phyloP scores from a whole-genome alignment of 164 flowering plant genomes.

The Tetrastigma voinierianum region DNA sequence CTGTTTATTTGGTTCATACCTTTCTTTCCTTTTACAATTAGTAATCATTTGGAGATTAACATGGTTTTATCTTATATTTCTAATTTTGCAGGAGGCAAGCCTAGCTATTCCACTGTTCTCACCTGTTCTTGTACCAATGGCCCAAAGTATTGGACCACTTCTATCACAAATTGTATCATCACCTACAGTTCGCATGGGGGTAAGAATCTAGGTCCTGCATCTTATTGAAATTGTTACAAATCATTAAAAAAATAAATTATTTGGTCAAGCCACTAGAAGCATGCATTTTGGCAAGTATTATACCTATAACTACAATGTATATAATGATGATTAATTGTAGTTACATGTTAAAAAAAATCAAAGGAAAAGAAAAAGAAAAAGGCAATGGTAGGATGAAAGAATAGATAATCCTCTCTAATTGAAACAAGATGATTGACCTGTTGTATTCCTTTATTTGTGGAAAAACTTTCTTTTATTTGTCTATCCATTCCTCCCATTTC shows the following conservation, averaged over 20 bases:
- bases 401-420: no score
- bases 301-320: no score
- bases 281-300: not conserved
- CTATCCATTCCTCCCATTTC: no score
- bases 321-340: no score
- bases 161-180: slow-evolving; percentile 77
- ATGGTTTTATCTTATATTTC: not conserved
- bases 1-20: not conserved
- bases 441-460: no score
- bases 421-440: no score
- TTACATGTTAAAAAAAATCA: no score
- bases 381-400: no score
- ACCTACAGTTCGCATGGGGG: slow-evolving; percentile 82
- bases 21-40: not conserved
- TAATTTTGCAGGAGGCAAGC: slow-evolving; percentile 70
- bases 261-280: not conserved
- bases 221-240: not conserved
- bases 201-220: slow-evolving; percentile 26
- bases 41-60: not conserved
- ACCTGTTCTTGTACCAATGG: slow-evolving; percentile 92
- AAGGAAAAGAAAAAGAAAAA: no score
- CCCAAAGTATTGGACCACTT: slow-evolving; percentile 87
- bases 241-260: not conserved
- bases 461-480: no score
- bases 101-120: slow-evolving; percentile 83